Conservation (phyloP, 2,329 filamentous ascomycete genomes). For the Stachybotrys chartarum region DNA sequence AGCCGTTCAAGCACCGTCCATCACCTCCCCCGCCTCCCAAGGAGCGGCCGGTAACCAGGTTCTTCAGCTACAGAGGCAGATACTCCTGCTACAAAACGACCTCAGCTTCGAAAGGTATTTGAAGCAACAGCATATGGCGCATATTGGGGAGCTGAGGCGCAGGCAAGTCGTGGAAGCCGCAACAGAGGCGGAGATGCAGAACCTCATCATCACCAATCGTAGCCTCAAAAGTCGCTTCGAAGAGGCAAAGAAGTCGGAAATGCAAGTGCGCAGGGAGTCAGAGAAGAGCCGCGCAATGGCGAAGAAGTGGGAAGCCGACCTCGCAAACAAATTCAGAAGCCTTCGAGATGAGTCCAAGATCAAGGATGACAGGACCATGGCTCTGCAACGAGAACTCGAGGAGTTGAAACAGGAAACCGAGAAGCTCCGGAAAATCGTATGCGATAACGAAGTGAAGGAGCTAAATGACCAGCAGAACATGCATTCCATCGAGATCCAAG, state of each 20-base stretch:
- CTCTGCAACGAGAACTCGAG: constrained; percentile 50
- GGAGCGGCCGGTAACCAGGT: constrained; percentile 30
- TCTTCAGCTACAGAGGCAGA: constrained; percentile 60
- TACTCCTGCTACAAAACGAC: constrained; percentile 72
- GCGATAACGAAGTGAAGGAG: constrained; percentile 63
- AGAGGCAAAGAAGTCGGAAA: constrained; percentile 63
- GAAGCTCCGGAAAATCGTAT: constrained; percentile 58
- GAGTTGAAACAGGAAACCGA: constrained; percentile 53
- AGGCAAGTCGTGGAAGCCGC: constrained; percentile 70
- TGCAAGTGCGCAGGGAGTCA: constrained; percentile 64
- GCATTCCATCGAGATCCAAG: constrained; percentile 53
- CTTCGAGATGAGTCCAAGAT: constrained; percentile 65
- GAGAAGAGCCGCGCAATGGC: constrained; percentile 64
- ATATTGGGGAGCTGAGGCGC: constrained; percentile 71
- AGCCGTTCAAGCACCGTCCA: constrained; percentile 17
- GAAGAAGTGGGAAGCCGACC: constrained; percentile 71
- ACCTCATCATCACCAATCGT: constrained; percentile 69
- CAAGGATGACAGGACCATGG: constrained; percentile 50
- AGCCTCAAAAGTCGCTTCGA: constrained; percentile 65
- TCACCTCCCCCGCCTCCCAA: constrained; percentile 19
- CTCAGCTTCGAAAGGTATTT: constrained; percentile 78
- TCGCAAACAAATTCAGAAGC: constrained; percentile 57
- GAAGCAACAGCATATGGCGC: constrained; percentile 74
- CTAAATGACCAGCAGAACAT: constrained; percentile 56
- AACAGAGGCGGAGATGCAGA: constrained; percentile 75